A percentile compares a stretch with the other conserved stretches of the same genome.
These are phyloP conservation scores for Phytophthora sansomeana DNA, from an alignment of 352 stramenopile species.

Conservation along the genomic window DNA sequence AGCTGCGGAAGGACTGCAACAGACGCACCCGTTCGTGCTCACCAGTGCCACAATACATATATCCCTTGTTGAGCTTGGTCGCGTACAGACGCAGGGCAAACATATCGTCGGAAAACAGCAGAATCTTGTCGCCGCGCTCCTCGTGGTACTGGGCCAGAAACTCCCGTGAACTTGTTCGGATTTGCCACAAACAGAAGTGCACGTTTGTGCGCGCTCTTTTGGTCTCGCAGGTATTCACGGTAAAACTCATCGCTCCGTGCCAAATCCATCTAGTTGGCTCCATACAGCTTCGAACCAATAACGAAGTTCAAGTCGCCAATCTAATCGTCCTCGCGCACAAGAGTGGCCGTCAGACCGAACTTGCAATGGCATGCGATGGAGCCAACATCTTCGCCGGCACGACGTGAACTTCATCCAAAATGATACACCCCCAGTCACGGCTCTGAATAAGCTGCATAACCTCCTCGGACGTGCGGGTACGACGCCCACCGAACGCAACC, in stretches of 20 bases:
- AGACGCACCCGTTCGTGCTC: constrained; percentile 92
- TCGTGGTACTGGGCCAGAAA: constrained; percentile 98
- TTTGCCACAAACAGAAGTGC: constrained; percentile 99
- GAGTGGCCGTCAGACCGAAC: constrained; percentile 98
- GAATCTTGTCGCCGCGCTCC: constrained; percentile 98
- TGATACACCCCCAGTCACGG: constrained; percentile 98
- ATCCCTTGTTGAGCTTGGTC: constrained; percentile 88
- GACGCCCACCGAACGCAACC: constrained; percentile 94
- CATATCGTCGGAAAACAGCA: constrained; percentile 99
- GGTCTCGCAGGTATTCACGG: constrained; percentile 88
- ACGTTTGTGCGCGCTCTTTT: constrained; percentile 89
- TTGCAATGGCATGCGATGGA: constrained; percentile 97
- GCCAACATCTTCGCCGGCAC: constrained; percentile 99
- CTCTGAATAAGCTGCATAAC: constrained; percentile 97
- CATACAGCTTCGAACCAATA: constrained; percentile 97
- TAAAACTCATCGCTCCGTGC: constrained; percentile 98
- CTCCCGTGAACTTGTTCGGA: constrained; percentile 98
- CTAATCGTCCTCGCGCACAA: constrained; percentile 99
- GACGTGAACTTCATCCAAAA: constrained; percentile 98
- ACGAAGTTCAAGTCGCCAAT: constrained; percentile 99
- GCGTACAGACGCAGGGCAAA: constrained; percentile 97
- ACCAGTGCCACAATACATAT: constrained; percentile 98
- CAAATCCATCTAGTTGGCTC: constrained; percentile 99
- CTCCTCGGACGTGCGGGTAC: constrained; percentile 91
- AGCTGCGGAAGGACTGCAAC: constrained; percentile 88